Evolutionary conservation across 73 alveolate species (phyloP).

Genomic region (Paramecium pentaurelia): DNA sequence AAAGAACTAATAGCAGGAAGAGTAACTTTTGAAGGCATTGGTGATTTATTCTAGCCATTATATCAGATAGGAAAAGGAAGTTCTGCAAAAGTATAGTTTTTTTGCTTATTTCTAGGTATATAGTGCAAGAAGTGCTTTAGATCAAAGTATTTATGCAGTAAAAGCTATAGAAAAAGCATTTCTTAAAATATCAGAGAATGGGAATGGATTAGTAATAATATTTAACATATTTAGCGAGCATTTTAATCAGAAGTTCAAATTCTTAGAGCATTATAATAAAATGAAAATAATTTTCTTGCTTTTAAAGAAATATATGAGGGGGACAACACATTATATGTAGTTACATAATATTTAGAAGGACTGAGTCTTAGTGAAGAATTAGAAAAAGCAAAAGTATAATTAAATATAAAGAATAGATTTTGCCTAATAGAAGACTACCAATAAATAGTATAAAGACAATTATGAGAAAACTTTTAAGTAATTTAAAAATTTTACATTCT

Average conservation of each 20-base stretch:
- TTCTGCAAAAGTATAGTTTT: not conserved
- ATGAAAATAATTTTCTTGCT: not conserved
- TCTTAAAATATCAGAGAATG: not conserved
- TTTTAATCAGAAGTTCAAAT: conserved; percentile 17
- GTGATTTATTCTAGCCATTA: not conserved
- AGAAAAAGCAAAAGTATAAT: conserved; percentile 1
- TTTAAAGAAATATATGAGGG: conserved; percentile 29
- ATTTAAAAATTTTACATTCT: conserved; percentile 49
- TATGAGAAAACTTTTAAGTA: not conserved
- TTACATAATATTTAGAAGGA: not conserved
- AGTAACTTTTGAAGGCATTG: not conserved
- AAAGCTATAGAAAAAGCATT: conserved; percentile 27
- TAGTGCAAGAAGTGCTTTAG: conserved; percentile 12
- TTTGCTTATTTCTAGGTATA: not conserved
- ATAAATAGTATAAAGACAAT: not conserved
- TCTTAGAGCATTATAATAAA: not conserved
- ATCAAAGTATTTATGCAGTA: not conserved
- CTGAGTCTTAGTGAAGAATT: not conserved
- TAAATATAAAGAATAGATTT: not conserved
- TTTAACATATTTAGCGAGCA: not conserved
- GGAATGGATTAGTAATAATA: not conserved
- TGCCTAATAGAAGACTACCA: not conserved
- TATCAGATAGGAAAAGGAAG: conserved; percentile 27
- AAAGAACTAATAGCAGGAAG: not conserved
- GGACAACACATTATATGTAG: not conserved